These are phyloP conservation scores for Malus hybrid DNA, from an alignment of 331 rosid genomes.

Conservation along the genomic window DNA sequence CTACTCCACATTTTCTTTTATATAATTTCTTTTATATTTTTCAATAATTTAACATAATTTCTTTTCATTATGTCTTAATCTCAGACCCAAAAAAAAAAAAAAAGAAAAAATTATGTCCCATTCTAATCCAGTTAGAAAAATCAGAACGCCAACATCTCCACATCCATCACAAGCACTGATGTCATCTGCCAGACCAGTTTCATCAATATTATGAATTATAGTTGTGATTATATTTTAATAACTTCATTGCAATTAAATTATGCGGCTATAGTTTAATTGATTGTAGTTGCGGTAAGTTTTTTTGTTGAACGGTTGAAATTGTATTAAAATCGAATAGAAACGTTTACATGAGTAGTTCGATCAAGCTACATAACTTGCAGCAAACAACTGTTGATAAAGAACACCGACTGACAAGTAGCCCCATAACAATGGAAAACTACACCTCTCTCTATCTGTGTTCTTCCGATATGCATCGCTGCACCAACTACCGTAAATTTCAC, in stretches of 20 bases:
- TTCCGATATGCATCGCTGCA: neutral
- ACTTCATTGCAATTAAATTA: neutral
- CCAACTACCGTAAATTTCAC: neutral
- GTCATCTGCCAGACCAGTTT: neutral
- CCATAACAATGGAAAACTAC: neutral
- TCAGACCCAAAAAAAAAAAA: no score
- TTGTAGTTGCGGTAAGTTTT: neutral
- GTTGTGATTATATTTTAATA: neutral
- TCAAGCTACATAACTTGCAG: neutral
- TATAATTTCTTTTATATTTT: neutral
- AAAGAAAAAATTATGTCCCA: no score
- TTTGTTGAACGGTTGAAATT: no score
- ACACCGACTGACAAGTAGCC: no score
- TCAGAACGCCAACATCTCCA: neutral
- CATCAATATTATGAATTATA: neutral
- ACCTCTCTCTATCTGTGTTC: neutral
- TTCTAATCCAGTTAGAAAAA: neutral
- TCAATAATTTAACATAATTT: no score
- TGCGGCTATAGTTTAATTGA: neutral
- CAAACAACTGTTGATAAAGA: no score
- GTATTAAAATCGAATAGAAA: no score
- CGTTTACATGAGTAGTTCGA: neutral
- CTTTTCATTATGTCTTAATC: neutral
- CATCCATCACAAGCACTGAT: neutral
- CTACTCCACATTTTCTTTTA: neutral